Evolutionary conservation across 2,329 filamentous ascomycete species (phyloP).

Genomic region (Xylariaceae sp.): DNA sequence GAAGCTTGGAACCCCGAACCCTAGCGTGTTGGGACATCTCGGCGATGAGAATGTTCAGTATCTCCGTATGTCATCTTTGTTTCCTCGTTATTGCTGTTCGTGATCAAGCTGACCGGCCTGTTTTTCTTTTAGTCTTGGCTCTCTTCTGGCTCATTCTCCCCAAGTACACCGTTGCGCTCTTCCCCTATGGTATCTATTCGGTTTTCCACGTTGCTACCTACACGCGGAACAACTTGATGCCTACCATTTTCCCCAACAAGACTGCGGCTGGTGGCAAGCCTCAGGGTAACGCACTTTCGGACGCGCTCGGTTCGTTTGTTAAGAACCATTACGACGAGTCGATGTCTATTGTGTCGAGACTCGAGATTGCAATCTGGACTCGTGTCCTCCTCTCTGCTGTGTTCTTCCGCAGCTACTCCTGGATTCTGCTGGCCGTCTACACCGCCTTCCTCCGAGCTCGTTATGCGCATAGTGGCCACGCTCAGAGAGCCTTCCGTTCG

Average conservation of each 20-base stretch:
- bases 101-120: conserved; percentile 13
- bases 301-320: conserved; percentile 85
- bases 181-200: conserved; percentile 95
- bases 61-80: conserved; percentile 59
- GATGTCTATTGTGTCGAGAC: conserved; percentile 85
- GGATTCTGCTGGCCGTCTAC: conserved; percentile 82
- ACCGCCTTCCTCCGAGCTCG: conserved; percentile 88
- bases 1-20: conserved; percentile 63
- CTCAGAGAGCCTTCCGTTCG: conserved; percentile 74
- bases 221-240: conserved; percentile 86
- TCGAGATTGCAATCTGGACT: conserved; percentile 84
- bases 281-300: conserved; percentile 58
- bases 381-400: conserved; percentile 76
- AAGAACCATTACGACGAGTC: conserved; percentile 97
- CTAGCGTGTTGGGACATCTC: conserved; percentile 57
- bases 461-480: conserved; percentile 83
- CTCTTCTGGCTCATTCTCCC: conserved; percentile 90
- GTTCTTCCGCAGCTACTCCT: conserved; percentile 84
- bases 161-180: conserved; percentile 82
- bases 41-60: conserved; percentile 98
- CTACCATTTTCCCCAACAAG: conserved; percentile 68
- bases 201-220: conserved; percentile 98
- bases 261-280: conserved; percentile 53
- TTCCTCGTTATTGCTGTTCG: conserved; percentile 9
- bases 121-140: conserved; percentile 60